phyloP scores from a whole-genome alignment of 2,329 filamentous ascomycete species.

The Beauveria sp. region DNA sequence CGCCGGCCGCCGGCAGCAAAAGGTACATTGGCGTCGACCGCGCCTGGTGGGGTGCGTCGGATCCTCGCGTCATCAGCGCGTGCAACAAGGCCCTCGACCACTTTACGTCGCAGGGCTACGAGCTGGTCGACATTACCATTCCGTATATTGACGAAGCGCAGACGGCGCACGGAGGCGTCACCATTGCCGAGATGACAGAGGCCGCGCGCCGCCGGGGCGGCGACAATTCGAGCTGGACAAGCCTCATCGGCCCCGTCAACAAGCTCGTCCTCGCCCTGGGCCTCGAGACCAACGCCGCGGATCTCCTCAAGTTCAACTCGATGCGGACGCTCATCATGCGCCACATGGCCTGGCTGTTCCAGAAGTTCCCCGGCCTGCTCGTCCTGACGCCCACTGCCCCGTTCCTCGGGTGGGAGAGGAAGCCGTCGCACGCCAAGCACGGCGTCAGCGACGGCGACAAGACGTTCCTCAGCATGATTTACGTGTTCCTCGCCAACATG shows the following conservation, averaged over 20 bases:
- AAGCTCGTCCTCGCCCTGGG: constrained; percentile 61
- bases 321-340: constrained; percentile 71
- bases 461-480: constrained; percentile 74
- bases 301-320: constrained; percentile 66
- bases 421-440: constrained; percentile 51
- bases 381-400: constrained; percentile 74
- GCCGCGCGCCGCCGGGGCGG: constrained; percentile 34
- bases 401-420: constrained; percentile 64
- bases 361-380: constrained; percentile 64
- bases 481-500: constrained; percentile 79
- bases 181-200: constrained; percentile 62
- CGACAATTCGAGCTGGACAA: constrained; percentile 41
- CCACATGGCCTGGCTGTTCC: constrained; percentile 65
- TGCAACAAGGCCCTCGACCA: constrained; percentile 57
- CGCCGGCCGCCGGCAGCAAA: constrained; percentile 33
- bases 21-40: constrained; percentile 67
- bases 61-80: constrained; percentile 51
- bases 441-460: constrained; percentile 69
- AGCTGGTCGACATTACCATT: constrained; percentile 52
- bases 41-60: constrained; percentile 41
- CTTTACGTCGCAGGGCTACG: constrained; percentile 43
- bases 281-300: constrained; percentile 55
- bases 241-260: constrained; percentile 57
- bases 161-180: constrained; percentile 68
- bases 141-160: constrained; percentile 65